These are phyloP conservation scores for Picea engelmannii DNA, from an alignment of 83 land plant genomes.

Conservation along the genomic window DNA sequence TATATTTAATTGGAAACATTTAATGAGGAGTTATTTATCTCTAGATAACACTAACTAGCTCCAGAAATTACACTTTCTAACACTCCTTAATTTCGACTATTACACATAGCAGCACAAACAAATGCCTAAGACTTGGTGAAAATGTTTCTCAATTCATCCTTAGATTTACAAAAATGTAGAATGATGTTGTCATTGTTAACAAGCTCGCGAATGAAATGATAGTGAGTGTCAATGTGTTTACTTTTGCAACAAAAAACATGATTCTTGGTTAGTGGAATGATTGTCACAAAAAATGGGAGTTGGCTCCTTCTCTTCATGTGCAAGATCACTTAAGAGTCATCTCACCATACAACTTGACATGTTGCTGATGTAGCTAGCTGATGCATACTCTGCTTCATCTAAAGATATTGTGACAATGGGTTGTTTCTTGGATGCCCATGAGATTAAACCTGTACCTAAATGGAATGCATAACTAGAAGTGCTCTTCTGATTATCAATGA, in stretches of 20 bases:
- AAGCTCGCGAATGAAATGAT: not conserved
- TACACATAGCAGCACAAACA: not conserved
- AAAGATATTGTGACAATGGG: not conserved
- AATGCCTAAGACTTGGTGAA: not conserved
- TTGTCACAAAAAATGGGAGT: not conserved
- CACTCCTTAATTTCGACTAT: not conserved
- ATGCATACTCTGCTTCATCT: not conserved
- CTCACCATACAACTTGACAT: not conserved
- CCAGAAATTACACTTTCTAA: too few relatives aligned
- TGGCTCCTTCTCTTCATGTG: not conserved
- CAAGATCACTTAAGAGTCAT: not conserved
- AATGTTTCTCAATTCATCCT: not conserved
- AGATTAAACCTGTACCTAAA: not conserved
- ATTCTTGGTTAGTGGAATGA: not conserved
- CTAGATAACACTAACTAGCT: too few relatives aligned
- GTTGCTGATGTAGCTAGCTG: not conserved
- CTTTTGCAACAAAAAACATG: not conserved
- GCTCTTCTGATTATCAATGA: too few relatives aligned
- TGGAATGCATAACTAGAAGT: not conserved
- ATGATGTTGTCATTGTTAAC: not conserved
- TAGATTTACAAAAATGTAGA: not conserved
- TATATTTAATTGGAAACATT: too few relatives aligned
- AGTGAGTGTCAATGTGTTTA: not conserved
- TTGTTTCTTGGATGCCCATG: not conserved
- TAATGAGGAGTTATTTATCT: too few relatives aligned